Percentiles rank a stretch among this genome's conserved stretches.
phyloP scores from a whole-genome alignment of 192 early-diverging fungal genomes.

The Linnemannia exigua region DNA sequence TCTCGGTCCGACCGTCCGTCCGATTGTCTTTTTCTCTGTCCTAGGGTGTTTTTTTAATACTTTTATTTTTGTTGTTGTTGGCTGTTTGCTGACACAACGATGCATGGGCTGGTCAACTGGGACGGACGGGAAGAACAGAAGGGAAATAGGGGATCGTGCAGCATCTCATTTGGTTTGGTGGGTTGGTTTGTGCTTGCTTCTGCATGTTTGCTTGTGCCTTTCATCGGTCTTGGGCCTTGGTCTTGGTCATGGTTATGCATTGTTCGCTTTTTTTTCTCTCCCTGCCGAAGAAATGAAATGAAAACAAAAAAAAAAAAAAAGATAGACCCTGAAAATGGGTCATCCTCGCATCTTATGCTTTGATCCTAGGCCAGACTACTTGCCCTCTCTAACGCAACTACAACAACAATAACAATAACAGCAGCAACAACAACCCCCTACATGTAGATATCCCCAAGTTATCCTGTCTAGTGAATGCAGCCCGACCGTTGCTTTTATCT shows the following conservation, averaged over 20 bases:
- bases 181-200: not conserved
- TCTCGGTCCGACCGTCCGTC: no score
- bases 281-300: not conserved
- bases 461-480: not conserved
- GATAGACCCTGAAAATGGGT: not conserved
- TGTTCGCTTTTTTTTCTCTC: not conserved
- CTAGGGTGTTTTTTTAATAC: not conserved
- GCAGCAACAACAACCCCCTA: no score
- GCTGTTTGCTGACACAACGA: slow-evolving; percentile 5
- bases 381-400: no score
- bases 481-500: not conserved
- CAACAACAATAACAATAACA: no score
- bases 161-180: not conserved
- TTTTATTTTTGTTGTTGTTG: not conserved
- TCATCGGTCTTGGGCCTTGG: no score
- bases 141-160: not conserved
- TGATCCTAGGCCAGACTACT: no score
- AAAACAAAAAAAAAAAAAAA: not conserved
- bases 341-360: no score
- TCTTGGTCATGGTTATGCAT: no score
- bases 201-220: not conserved
- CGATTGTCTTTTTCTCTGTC: no score
- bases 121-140: not conserved
- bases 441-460: no score
- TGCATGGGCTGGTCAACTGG: not conserved